Conservation (phyloP, 345 rosid species). For the Syzygium aromaticum region DNA sequence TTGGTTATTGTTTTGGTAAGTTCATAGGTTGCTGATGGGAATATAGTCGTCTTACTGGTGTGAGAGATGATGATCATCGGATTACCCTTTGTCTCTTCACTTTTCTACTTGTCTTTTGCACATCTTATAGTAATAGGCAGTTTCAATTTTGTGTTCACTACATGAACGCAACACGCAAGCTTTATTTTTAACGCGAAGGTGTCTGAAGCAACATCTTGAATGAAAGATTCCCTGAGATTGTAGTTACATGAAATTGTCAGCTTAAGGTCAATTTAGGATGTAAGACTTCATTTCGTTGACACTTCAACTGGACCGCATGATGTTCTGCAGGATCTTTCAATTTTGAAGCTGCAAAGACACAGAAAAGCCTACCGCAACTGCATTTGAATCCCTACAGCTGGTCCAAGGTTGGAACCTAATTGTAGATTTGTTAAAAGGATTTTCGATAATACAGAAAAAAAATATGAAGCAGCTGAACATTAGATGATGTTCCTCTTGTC, state of each 20-base stretch:
- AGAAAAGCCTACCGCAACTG: slow-evolving; percentile 29
- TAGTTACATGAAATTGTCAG: neutral
- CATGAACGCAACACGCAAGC: neutral
- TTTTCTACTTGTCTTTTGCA: neutral
- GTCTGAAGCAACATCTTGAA: neutral
- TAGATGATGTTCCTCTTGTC: neutral
- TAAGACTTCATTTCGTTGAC: neutral
- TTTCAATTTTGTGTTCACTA: neutral
- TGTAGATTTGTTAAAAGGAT: neutral
- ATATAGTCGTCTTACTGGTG: neutral
- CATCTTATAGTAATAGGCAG: neutral
- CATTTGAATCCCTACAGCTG: slow-evolving; percentile 78
- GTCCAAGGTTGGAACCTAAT: slow-evolving; percentile 63
- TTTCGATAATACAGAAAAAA: neutral
- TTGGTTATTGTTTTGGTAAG: neutral
- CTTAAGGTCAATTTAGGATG: neutral
- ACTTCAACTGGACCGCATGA: neutral
- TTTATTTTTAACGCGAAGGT: neutral
- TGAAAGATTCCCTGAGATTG: neutral
- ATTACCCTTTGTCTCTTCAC: neutral
- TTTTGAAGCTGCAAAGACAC: slow-evolving; percentile 38
- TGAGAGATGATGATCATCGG: neutral
- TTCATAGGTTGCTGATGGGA: neutral
- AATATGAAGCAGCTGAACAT: neutral
- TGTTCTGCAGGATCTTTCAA: slow-evolving; percentile 69